phyloP scores from a whole-genome alignment of 345 rosid genomes.

The Salix exigua region DNA sequence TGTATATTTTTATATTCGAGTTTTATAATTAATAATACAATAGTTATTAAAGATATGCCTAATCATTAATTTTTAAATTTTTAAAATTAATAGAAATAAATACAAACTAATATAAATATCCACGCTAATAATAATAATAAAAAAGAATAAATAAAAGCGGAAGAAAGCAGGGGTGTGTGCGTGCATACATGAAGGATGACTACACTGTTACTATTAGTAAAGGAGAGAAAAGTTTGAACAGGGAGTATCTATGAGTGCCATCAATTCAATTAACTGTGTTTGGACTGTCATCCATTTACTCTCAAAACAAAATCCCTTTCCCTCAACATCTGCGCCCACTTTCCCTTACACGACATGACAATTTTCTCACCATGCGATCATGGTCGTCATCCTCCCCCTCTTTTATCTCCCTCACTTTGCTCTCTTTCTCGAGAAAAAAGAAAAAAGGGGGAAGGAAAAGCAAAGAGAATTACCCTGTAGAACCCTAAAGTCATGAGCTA shows the following conservation, averaged over 20 bases:
- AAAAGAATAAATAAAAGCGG: not conserved
- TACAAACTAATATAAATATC: too few species aligned
- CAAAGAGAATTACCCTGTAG: conserved; percentile 32
- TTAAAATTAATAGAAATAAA: too few species aligned
- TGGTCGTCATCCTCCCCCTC: conserved; percentile 14
- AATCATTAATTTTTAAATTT: too few species aligned
- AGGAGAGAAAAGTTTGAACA: conserved; percentile 5
- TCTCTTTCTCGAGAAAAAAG: conserved; percentile 31
- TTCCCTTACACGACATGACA: conserved; percentile 55
- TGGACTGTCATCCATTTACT: conserved; percentile 68
- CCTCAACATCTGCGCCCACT: conserved; percentile 50
- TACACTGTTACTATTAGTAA: not conserved
- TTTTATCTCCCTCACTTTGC: not conserved
- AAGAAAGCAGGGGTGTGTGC: not conserved
- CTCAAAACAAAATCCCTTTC: conserved; percentile 32
- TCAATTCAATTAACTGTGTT: conserved; percentile 44
- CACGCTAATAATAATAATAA: not conserved
- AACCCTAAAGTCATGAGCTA: conserved; percentile 31
- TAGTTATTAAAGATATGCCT: too few species aligned
- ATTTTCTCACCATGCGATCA: conserved; percentile 42
- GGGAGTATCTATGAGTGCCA: conserved; percentile 44
- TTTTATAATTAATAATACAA: too few species aligned
- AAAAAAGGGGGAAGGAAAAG: conserved; percentile 15
- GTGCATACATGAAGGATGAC: too few species aligned
- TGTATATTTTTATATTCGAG: too few species aligned